A percentile compares a stretch with the other conserved stretches of the same genome.
Evolutionary conservation across 192 early-diverging fungal species (phyloP).

Genomic region (Chytriomyces confervae): DNA sequence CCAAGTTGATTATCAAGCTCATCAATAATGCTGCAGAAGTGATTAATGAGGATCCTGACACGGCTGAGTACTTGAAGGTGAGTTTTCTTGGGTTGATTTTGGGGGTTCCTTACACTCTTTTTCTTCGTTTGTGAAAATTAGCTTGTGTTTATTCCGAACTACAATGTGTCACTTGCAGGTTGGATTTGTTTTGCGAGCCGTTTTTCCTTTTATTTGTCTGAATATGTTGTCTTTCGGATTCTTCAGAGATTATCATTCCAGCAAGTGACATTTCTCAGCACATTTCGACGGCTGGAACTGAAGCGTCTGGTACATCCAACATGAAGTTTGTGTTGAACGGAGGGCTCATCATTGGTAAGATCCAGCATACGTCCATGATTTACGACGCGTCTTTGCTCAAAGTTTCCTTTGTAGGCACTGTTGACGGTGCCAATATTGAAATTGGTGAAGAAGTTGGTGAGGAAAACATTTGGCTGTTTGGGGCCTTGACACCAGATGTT

Average conservation of each 20-base stretch:
- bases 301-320: constrained; percentile 98
- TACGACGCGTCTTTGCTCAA: not conserved
- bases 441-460: constrained; percentile 95
- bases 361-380: constrained; percentile 73
- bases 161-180: constrained; percentile 93
- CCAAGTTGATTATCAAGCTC: constrained; percentile 98
- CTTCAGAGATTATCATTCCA: constrained; percentile 85
- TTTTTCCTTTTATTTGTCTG: not conserved
- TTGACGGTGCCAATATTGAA: constrained; percentile 86
- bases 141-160: constrained; percentile 96
- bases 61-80: constrained; percentile 79
- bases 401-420: constrained; percentile 13
- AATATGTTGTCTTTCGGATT: not conserved
- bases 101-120: not conserved
- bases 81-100: constrained; percentile 4
- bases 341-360: constrained; percentile 95
- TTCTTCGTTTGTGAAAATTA: not conserved
- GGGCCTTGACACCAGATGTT: constrained; percentile 86
- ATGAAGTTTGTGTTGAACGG: constrained; percentile 99
- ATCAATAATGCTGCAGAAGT: constrained; percentile 92
- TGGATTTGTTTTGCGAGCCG: not conserved
- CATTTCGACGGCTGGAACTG: constrained; percentile 98
- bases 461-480: constrained; percentile 99
- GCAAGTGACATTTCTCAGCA: constrained; percentile 99
- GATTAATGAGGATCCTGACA: constrained; percentile 84